Base-by-base conservation (phyloP, 805 yeast species). In the Wickerhamia fluorescens region DNA sequence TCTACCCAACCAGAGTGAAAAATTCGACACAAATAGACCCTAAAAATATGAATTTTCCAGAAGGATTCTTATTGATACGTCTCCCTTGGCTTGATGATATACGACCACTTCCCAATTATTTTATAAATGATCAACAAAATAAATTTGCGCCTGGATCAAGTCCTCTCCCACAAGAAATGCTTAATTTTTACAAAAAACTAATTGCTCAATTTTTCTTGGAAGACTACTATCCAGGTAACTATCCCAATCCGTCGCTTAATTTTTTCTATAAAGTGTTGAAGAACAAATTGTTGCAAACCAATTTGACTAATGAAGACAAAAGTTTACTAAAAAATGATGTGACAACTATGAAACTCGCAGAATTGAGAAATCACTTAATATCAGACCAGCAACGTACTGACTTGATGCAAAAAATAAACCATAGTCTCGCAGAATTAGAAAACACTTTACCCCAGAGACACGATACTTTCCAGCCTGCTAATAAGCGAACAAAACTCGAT, bases 1-100 rank as follows among this genome's bases (percentile, higher is more conserved):
- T 87, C 33, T 58, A 75, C 19, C 81, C 94, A 0, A 70, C 81
- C 0, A 41, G 45, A 36, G 23, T 42, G 9, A 34, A 25, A 11
- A 37, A 31, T 24, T 45, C 56, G 7, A 45, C 47, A n/a, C n/a
- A n/a, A n/a, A n/a, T n/a, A n/a, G n/a, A n/a, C n/a, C n/a, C n/a
- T n/a, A 38, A 42, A 9, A 13, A 25, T 7, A 12, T 34, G 12
- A 33, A 31, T 6, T 55, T 66, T 17, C 81, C 89, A 0, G 75
- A 81, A 33, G 96, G 96, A 0, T 71, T 89, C 37, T 75, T 78
- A 27, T 50, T 87, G 32, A 65, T 81, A 6, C 64, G 68, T 17
- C 42, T 83, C 14, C 96, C 97, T 1, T 81, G 71, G 62, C 54
- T 73, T 10, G 94, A 86, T 40, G 89, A 85, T 47, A 53, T 86